phyloP scores from a whole-genome alignment of 2,329 filamentous ascomycete species.

The Fusarium mundagurra region DNA sequence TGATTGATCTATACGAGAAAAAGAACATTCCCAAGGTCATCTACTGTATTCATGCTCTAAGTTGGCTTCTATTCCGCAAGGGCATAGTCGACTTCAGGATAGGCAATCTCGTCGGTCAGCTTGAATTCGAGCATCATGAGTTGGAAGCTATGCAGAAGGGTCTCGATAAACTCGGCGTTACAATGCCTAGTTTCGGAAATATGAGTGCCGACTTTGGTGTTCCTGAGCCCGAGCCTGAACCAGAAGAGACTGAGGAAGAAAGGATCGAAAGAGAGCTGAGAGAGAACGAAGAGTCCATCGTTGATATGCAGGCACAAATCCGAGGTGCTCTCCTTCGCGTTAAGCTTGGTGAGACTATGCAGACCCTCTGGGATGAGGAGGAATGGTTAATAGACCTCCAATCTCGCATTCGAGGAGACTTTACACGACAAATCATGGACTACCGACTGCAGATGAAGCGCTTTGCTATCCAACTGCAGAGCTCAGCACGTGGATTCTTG shows the following conservation, averaged over 20 bases:
- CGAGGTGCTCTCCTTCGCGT: conserved; percentile 83
- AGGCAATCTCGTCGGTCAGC: conserved; percentile 93
- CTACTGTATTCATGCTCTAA: conserved; percentile 96
- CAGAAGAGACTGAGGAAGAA: conserved; percentile 90
- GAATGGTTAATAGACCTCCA: conserved; percentile 83
- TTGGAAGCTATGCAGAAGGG: conserved; percentile 97
- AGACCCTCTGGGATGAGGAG: conserved; percentile 88
- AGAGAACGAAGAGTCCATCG: conserved; percentile 76
- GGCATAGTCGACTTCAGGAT: conserved; percentile 96
- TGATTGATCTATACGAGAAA: conserved; percentile 98
- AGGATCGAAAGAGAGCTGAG: conserved; percentile 82
- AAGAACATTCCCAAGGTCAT: conserved; percentile 99
- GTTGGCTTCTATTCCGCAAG: conserved; percentile 95
- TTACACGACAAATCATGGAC: conserved; percentile 81
- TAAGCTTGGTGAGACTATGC: conserved; percentile 83
- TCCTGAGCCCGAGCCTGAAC: conserved; percentile 76
- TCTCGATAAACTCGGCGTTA: conserved; percentile 92
- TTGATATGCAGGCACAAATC: conserved; percentile 87
- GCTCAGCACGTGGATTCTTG: conserved; percentile 78
- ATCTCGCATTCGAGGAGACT: conserved; percentile 86
- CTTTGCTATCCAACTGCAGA: conserved; percentile 85
- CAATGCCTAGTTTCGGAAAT: conserved; percentile 96
- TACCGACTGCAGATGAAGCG: conserved; percentile 85
- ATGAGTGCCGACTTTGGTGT: conserved; percentile 97
- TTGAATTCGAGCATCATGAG: conserved; percentile 98